Conservation (phyloP, 164 flowering plant species). For the Nymphaea thermarum region DNA sequence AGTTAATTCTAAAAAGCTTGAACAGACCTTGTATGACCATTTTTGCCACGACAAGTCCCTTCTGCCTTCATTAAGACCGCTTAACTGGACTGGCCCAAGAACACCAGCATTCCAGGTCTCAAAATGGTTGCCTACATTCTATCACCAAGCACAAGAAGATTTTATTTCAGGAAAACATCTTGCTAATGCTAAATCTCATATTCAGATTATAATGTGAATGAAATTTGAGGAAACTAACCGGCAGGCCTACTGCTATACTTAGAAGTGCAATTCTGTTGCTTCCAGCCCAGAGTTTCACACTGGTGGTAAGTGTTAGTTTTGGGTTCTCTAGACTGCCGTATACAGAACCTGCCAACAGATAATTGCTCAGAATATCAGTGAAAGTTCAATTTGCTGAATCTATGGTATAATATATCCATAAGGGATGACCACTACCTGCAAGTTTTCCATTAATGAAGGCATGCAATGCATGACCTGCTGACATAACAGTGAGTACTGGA, state of each 20-base stretch:
- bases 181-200: neutral
- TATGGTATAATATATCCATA: neutral
- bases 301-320: conserved; percentile 43
- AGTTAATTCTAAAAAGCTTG: neutral
- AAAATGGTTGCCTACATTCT: conserved; percentile 82
- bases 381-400: neutral
- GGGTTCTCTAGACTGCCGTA: conserved; percentile 60
- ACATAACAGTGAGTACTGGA: conserved; percentile 53
- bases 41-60: conserved; percentile 62
- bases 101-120: conserved; percentile 95
- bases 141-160: conserved; percentile 1
- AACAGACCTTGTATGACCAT: conserved; percentile 88
- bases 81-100: conserved; percentile 77
- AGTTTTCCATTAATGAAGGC: conserved; percentile 70
- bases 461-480: conserved; percentile 86
- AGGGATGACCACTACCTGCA: conserved; percentile 31
- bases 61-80: conserved; percentile 68
- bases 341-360: conserved; percentile 38
- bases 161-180: neutral
- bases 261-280: conserved; percentile 65
- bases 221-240: conserved; percentile 40
- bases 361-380: neutral
- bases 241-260: conserved; percentile 81
- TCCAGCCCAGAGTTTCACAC: conserved; percentile 53
- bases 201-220: neutral